These are phyloP conservation scores for Teratosphaeria epicoccoides DNA, from an alignment of 2,329 filamentous ascomycete species.

Conservation along the genomic window DNA sequence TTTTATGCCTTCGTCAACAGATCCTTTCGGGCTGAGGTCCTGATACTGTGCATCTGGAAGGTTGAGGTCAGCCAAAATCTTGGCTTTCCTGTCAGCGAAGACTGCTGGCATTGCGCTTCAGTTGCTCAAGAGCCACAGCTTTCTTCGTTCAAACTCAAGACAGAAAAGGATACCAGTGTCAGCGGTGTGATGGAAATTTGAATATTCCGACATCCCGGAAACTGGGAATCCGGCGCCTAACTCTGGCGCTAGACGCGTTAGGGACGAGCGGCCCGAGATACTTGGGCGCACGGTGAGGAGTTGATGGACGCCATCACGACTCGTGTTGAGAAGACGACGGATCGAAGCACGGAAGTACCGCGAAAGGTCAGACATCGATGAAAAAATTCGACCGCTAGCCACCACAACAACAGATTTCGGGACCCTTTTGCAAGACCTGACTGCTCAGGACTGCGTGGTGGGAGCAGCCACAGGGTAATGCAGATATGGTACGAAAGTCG, in stretches of 20 bases:
- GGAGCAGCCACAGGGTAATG: too few species aligned
- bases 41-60: conserved; percentile 61
- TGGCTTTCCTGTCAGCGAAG: conserved; percentile 51
- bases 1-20: conserved; percentile 67
- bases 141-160: neutral
- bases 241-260: neutral
- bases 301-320: neutral
- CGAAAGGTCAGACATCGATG: neutral
- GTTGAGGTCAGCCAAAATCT: conserved; percentile 60
- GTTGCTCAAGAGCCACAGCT: neutral
- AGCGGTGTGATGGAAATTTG: neutral
- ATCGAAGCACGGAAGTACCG: neutral
- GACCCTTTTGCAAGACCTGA: too few species aligned
- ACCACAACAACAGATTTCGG: too few species aligned
- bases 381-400: neutral
- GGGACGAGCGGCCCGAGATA: neutral
- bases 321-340: neutral
- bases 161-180: neutral
- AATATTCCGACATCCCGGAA: neutral
- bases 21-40: conserved; percentile 82
- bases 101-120: conserved; percentile 11
- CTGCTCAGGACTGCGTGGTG: too few species aligned
- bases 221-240: neutral
- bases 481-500: conserved; percentile 19
- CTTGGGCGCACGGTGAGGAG: neutral